Evolutionary conservation across 1,284 basidiomycete species (phyloP), one percentile per base, ranked within the genome.

Genomic region (Hemileia vastatrix): DNA sequence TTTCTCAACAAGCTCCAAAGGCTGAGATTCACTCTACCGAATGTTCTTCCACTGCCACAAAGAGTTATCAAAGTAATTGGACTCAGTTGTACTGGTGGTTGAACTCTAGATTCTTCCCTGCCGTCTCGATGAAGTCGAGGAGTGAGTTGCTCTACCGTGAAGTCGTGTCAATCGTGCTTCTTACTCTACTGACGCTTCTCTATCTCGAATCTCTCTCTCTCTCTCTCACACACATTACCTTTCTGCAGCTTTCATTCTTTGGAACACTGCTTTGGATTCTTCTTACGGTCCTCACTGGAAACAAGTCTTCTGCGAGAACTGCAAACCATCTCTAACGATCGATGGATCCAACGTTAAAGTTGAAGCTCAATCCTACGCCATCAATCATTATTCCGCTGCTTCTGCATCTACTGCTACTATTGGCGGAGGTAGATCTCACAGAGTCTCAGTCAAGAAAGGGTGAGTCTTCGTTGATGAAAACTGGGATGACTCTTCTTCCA

Each of bases 221-320:
- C 48, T 24, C 48, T 32, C 45, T 18, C 45, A 23, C 45, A 47
- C 45, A 47, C 18, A 18, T 19, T 47, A 23, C 45, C 21, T 47
- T 32, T 32, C 23, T 11, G 15, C 36, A 8, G 63, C 63, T 6
- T 24, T 70, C 13, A 36, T 71, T 13, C 61, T 66, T 36, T 71
- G 70, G 70, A 71, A 71, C 45, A 44, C 69, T 3, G 70, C 70
- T 0, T 62, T 71, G 4, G 66, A 71, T 36, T 21, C 13, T 9
- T 64, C 59, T 2, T 64, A 65, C 32, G 70, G 68, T 6, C 70
- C 70, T 0, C 65, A 62, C 24, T 67, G 70, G 27, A 6, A 43
- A 8, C 43, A 27, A 19, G 59, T 63, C 9, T 68, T 67, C 60
- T 71, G 70, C 63, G 36, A 48, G 5, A 53, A 66, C 6, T 71